These are phyloP conservation scores for Tardiomyces depauwii DNA, from an alignment of 1,139 yeast genomes.

Conservation along the genomic window DNA sequence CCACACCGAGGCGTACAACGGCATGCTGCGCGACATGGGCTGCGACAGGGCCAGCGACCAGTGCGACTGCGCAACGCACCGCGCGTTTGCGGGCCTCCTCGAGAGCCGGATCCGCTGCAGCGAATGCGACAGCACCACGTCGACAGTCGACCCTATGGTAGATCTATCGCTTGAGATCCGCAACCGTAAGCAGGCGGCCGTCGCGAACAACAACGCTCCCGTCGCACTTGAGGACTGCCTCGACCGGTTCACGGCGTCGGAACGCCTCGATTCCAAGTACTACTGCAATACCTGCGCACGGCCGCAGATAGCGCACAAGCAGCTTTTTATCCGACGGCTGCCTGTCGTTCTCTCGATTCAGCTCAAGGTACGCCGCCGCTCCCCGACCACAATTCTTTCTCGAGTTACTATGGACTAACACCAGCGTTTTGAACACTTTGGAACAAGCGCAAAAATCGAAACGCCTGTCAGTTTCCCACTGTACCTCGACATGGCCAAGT, in stretches of 20 bases:
- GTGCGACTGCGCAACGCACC: slow-evolving; percentile 75
- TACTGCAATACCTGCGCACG: slow-evolving; percentile 56
- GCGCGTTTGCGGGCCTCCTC: slow-evolving; percentile 64
- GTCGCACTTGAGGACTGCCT: slow-evolving; percentile 39
- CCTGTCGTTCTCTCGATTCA: slow-evolving; percentile 80
- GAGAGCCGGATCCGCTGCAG: slow-evolving; percentile 67
- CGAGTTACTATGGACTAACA: not conserved
- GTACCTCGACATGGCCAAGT: slow-evolving; percentile 57
- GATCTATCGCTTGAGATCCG: slow-evolving; percentile 67
- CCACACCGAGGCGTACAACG: slow-evolving; percentile 1
- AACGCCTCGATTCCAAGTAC: slow-evolving; percentile 63
- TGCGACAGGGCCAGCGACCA: slow-evolving; percentile 11
- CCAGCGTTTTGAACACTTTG: slow-evolving; percentile 63
- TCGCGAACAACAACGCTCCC: not conserved
- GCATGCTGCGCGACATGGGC: slow-evolving; percentile 4
- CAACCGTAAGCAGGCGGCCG: not conserved
- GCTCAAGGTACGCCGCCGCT: slow-evolving; percentile 34
- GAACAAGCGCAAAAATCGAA: slow-evolving; percentile 65
- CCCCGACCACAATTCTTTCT: too few relatives aligned
- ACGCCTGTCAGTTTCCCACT: slow-evolving; percentile 62
- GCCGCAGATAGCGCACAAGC: slow-evolving; percentile 57
- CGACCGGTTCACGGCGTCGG: slow-evolving; percentile 63
- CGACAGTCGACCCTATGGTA: slow-evolving; percentile 78
- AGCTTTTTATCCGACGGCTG: slow-evolving; percentile 50
- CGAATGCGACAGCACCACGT: slow-evolving; percentile 51